A percentile compares a stretch with the other conserved stretches of the same genome.
Conservation (phyloP, 2,329 filamentous ascomycete genomes). For the Fusarium sp. region DNA sequence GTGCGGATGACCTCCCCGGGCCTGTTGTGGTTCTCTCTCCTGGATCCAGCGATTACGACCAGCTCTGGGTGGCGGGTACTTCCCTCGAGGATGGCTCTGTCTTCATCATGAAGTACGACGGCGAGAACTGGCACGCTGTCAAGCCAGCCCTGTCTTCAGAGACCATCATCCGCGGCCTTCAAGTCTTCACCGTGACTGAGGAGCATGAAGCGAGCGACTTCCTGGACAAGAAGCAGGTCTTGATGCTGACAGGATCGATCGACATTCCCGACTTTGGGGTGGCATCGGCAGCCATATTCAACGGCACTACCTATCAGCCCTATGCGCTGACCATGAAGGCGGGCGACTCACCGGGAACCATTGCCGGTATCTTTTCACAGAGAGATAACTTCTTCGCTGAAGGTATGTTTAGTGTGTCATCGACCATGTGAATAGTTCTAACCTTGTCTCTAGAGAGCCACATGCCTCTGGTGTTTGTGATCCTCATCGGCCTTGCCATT, state of each 20-base stretch:
- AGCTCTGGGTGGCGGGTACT: constrained; percentile 84
- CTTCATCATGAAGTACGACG: constrained; percentile 85
- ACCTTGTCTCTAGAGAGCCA: constrained; percentile 52
- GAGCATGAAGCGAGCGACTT: constrained; percentile 70
- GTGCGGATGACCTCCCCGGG: constrained; percentile 74
- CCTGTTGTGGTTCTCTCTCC: constrained; percentile 78
- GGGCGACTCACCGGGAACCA: constrained; percentile 71
- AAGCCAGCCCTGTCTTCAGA: constrained; percentile 67
- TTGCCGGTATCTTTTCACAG: constrained; percentile 84
- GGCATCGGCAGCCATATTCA: constrained; percentile 85
- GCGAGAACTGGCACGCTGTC: constrained; percentile 72
- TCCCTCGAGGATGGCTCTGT: constrained; percentile 67
- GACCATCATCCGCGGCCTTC: constrained; percentile 78
- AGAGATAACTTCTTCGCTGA: constrained; percentile 76
- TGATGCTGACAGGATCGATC: constrained; percentile 87
- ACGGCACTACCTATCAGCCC: constrained; percentile 79
- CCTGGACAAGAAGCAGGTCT: constrained; percentile 70
- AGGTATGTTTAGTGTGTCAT: constrained; percentile 58
- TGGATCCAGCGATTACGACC: constrained; percentile 73
- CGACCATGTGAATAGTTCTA: constrained; percentile 10
- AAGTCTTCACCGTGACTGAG: constrained; percentile 76
- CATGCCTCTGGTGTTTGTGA: constrained; percentile 76
- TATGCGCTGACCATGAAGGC: constrained; percentile 79
- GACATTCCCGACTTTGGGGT: constrained; percentile 77
- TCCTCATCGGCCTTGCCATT: constrained; percentile 81